Percentiles rank a stretch among this genome's conserved stretches.
These are phyloP conservation scores for Arabis hirsuta DNA, from an alignment of 345 rosid genomes.

Conservation along the genomic window DNA sequence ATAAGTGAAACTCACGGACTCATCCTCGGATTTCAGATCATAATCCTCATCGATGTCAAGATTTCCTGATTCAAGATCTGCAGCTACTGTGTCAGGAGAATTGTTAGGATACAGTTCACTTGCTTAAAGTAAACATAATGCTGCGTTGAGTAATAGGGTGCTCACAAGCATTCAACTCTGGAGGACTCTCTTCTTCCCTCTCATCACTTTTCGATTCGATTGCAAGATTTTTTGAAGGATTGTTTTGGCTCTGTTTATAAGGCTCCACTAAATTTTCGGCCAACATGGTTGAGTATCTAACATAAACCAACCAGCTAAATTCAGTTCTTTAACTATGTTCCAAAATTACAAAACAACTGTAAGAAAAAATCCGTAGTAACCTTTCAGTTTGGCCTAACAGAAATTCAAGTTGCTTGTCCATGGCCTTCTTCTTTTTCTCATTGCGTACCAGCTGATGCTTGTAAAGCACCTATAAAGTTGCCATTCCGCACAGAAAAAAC, in stretches of 20 bases:
- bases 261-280: slow-evolving; percentile 93
- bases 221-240: slow-evolving; percentile 42
- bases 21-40: slow-evolving; percentile 63
- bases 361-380: slow-evolving; percentile 44
- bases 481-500: slow-evolving; percentile 28
- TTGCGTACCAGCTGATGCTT: slow-evolving; percentile 95
- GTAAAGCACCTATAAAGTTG: slow-evolving; percentile 76
- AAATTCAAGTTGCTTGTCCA: slow-evolving; percentile 97
- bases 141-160: slow-evolving; percentile 28
- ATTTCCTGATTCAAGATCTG: slow-evolving; percentile 53
- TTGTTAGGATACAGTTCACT: slow-evolving; percentile 27
- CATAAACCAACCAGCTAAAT: slow-evolving; percentile 32
- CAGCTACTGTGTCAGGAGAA: slow-evolving; percentile 28
- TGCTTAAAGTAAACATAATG: slow-evolving; percentile 27
- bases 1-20: slow-evolving; percentile 60
- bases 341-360: neutral
- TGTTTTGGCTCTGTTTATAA: slow-evolving; percentile 48
- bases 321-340: slow-evolving; percentile 12
- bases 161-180: slow-evolving; percentile 58
- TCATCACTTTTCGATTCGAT: slow-evolving; percentile 44
- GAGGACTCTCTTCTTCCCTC: slow-evolving; percentile 39
- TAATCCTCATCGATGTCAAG: slow-evolving; percentile 77
- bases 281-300: slow-evolving; percentile 98
- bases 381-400: slow-evolving; percentile 99
- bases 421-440: slow-evolving; percentile 94